These are phyloP conservation scores for Xanthoparmelia taractica DNA, from an alignment of 495 filamentous ascomycete species.

Conservation along the genomic window DNA sequence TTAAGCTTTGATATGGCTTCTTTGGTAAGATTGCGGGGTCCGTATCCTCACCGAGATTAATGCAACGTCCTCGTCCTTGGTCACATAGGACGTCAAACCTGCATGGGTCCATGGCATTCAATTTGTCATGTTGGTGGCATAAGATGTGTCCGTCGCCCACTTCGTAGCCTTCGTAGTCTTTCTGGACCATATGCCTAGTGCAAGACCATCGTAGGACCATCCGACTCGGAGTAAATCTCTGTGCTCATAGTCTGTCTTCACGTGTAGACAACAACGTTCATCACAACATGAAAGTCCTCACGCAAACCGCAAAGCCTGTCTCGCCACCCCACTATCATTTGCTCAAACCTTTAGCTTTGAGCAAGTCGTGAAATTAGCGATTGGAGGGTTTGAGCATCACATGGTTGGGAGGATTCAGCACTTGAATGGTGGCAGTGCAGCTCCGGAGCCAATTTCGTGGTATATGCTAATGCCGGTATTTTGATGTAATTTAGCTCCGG, in stretches of 20 bases:
- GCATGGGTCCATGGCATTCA: background rate
- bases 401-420: background rate
- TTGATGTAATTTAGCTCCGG: background rate
- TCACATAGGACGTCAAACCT: background rate
- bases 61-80: background rate
- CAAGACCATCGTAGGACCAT: constrained; percentile 1
- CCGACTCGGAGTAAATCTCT: too few species aligned
- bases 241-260: background rate
- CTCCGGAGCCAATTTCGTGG: constrained; percentile 4
- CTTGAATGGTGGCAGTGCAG: constrained; percentile 1
- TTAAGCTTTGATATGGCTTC: too few species aligned
- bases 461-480: background rate
- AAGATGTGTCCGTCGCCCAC: background rate
- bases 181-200: background rate
- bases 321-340: background rate
- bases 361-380: constrained; percentile 1
- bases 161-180: too few species aligned
- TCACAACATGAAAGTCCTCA: background rate
- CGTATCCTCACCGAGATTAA: background rate
- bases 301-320: too few species aligned
- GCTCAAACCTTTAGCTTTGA: background rate
- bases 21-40: background rate
- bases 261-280: constrained; percentile 5
- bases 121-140: background rate
- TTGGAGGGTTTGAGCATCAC: constrained; percentile 1